Evolutionary conservation across 495 filamentous ascomycete species (phyloP), one percentile per base, ranked within the genome.

Genomic region (Penicillium arizonense): DNA sequence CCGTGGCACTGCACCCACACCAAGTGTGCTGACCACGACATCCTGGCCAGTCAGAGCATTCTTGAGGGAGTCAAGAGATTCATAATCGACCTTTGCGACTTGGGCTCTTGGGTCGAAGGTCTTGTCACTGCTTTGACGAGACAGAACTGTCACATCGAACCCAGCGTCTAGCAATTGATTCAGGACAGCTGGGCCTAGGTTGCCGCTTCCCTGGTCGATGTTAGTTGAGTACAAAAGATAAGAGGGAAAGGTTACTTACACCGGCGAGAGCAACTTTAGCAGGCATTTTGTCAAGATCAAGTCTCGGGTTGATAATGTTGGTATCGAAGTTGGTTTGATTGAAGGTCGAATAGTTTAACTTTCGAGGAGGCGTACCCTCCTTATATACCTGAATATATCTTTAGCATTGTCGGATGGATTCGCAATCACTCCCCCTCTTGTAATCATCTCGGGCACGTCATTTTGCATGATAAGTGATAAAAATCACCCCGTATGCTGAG

Each of bases 141-240:
- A 77, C 13, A 90, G 57, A 21, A 76, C 74, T 1, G 84, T 87
- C 35, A 89, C 75, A 10, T 76, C 64, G 70, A 87, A 86, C 18
- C 74, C 71, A 0, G 78, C 74, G 2, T 76, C 58, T 28, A 84
- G 47, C 14, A 89, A 74, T 16, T 73, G 76, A 34, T 74, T 57
- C 48, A 87, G 64, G 30, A 87, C 68, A 3, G 78, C 62, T n/a
- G 72, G 66, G 43, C 86, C 87, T 9, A 89, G 68, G 45, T 76
- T 78, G 35, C 87, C 86, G 2, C 74, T 76, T 6, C 74, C 83
- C 82, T 85, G 39, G 30, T 10, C 4, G 9, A 23, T 45, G 11
- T 50, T 34, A 50, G 18, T 3, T 13, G 8, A 21, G 7, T 11
- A 9, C 4, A 32, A 24, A 3, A 2, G 12, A 12, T 39, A 13